phyloP scores from a whole-genome alignment of 768 basidiomycete species.

The Porphyrellus cyaneotinctus region DNA sequence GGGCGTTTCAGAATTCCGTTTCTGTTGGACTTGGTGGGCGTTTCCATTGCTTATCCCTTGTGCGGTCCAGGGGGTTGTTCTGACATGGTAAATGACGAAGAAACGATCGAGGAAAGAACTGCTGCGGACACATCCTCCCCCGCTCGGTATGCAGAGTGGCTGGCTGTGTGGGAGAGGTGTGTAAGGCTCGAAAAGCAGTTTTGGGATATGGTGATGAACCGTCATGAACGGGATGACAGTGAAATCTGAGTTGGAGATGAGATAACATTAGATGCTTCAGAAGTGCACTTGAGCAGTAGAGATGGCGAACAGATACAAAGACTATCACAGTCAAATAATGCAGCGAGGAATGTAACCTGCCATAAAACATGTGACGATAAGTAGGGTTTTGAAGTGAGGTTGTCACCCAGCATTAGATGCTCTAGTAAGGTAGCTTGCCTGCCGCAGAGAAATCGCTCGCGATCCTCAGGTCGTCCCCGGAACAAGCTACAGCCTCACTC shows the following conservation, averaged over 20 bases:
- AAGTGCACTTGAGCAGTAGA: no score
- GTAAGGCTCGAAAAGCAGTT: slow-evolving; percentile 77
- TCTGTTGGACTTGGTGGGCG: slow-evolving; percentile 65
- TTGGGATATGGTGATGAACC: slow-evolving; percentile 70
- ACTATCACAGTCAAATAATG: no score
- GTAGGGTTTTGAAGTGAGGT: no score
- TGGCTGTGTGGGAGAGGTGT: slow-evolving; percentile 69
- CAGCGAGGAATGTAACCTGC: no score
- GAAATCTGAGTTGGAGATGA: no score
- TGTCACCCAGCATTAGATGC: no score
- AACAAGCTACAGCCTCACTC: slow-evolving; percentile 66
- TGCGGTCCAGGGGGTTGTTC: no score
- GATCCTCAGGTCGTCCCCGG: slow-evolving; percentile 74
- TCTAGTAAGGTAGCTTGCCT: no score
- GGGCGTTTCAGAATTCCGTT: slow-evolving; percentile 70
- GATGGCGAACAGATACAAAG: no score
- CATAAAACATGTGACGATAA: no score
- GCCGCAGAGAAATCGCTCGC: slow-evolving; percentile 85
- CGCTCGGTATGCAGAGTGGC: slow-evolving; percentile 59
- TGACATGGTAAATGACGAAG: slow-evolving; percentile 34
- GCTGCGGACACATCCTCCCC: slow-evolving; percentile 60
- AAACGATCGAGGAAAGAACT: slow-evolving; percentile 64
- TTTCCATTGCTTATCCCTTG: no score
- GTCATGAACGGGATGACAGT: background rate
- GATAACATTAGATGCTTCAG: no score